phyloP scores from a whole-genome alignment of 225 moss, liverwort and hornwort genomes.

The Bryum argenteum region DNA sequence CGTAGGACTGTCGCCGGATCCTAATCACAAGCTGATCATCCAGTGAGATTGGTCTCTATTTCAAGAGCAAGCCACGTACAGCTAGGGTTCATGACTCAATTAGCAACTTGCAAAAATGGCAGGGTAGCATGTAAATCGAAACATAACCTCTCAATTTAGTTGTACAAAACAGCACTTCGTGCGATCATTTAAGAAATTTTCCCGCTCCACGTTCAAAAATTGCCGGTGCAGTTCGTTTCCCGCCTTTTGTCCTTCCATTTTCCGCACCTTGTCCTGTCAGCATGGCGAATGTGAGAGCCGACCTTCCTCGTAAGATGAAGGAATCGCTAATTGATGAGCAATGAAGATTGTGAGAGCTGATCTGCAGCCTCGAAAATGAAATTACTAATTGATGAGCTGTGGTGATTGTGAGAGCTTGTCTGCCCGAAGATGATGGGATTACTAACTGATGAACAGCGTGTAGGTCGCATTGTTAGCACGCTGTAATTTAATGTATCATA shows the following conservation, averaged over 20 bases:
- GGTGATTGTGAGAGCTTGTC: background rate
- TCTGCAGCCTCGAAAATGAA: background rate
- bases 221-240: background rate
- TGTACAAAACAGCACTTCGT: background rate
- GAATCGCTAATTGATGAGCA: background rate
- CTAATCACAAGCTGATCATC: constrained; percentile 62
- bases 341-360: background rate
- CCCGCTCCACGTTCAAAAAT: background rate
- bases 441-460: background rate
- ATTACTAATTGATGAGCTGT: background rate
- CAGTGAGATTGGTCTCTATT: constrained; percentile 22
- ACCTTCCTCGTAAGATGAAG: background rate
- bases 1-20: constrained; percentile 62
- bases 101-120: background rate
- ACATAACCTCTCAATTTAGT: background rate
- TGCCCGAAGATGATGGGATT: background rate
- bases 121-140: background rate
- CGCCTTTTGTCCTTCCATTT: background rate
- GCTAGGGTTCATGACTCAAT: constrained; percentile 9
- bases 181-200: background rate
- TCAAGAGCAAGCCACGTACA: background rate
- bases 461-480: background rate
- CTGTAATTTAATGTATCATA: background rate
- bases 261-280: constrained; percentile 14
- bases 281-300: background rate